A percentile compares a stretch with the other conserved stretches of the same genome.
phyloP scores from a whole-genome alignment of 768 basidiomycete species.

The Boletus vermiculosoides region DNA sequence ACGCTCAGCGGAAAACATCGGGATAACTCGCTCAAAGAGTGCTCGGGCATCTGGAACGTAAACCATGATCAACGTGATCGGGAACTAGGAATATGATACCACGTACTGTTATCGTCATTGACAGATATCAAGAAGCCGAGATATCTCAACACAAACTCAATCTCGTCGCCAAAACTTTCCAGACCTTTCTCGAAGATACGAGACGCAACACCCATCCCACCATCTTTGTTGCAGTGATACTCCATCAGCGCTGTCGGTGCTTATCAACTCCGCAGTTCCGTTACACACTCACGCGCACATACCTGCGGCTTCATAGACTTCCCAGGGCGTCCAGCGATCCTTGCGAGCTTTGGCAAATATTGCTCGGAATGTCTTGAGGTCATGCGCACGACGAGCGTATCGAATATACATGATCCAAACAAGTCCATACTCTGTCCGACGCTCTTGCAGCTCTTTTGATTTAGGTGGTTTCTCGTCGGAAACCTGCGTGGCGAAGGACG shows the following conservation, averaged over 20 bases:
- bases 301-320: slow-evolving; percentile 93
- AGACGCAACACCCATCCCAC: slow-evolving; percentile 68
- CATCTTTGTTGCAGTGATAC: slow-evolving; percentile 84
- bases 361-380: slow-evolving; percentile 71
- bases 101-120: slow-evolving; percentile 93
- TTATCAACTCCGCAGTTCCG: slow-evolving; percentile 4
- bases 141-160: slow-evolving; percentile 85
- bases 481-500: slow-evolving; percentile 49
- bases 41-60: slow-evolving; percentile 80
- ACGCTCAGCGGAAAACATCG: slow-evolving; percentile 71
- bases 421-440: slow-evolving; percentile 69
- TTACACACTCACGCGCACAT: slow-evolving; percentile 1
- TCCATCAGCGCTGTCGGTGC: slow-evolving; percentile 77
- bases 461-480: slow-evolving; percentile 55
- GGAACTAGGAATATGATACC: not conserved
- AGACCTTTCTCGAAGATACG: slow-evolving; percentile 94
- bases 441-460: slow-evolving; percentile 50
- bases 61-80: slow-evolving; percentile 5
- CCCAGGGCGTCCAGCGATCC: slow-evolving; percentile 79
- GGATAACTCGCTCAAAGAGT: slow-evolving; percentile 86
- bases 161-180: slow-evolving; percentile 77
- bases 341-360: slow-evolving; percentile 83
- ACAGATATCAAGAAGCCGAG: slow-evolving; percentile 90
- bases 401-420: slow-evolving; percentile 93
- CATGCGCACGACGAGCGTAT: slow-evolving; percentile 85